Conservation (phyloP, 108 stramenopile genomes). For the Aurantiochytrium sp. region DNA sequence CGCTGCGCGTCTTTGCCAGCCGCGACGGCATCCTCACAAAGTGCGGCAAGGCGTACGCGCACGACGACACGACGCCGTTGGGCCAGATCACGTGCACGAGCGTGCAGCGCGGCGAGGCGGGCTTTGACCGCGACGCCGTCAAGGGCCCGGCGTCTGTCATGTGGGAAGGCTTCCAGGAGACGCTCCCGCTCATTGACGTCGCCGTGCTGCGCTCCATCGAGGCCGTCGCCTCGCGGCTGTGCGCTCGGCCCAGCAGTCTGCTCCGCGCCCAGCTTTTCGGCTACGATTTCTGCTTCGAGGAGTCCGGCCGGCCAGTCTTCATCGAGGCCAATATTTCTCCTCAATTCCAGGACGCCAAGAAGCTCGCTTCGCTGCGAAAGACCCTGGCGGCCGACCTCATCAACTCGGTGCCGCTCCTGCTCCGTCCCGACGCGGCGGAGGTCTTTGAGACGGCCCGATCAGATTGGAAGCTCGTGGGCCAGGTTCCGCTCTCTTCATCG, state of each 20-base stretch:
- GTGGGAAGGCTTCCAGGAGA: background rate
- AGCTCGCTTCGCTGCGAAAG: background rate
- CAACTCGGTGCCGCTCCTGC: background rate
- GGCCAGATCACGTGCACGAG: conserved; percentile 21
- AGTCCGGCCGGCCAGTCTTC: background rate
- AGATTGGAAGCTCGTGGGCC: background rate
- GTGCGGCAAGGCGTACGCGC: background rate
- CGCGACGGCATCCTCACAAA: background rate
- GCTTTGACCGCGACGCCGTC: background rate
- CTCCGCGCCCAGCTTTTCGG: background rate
- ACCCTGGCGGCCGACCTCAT: background rate
- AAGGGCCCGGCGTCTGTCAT: background rate
- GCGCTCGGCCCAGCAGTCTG: background rate
- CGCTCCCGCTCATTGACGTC: background rate
- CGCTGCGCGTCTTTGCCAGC: background rate
- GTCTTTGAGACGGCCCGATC: background rate
- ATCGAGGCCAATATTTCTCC: conserved; percentile 17
- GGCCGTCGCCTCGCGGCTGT: background rate
- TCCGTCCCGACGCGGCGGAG: background rate
- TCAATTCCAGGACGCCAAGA: conserved; percentile 15
- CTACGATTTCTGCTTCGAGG: background rate
- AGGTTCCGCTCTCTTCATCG: background rate
- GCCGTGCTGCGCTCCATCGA: background rate
- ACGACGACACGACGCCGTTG: background rate
- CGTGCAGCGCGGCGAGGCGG: conserved; percentile 11